Evolutionary conservation across 805 yeast genomes (phyloP).

Genomic region (Nakazawaea anatomiae): DNA sequence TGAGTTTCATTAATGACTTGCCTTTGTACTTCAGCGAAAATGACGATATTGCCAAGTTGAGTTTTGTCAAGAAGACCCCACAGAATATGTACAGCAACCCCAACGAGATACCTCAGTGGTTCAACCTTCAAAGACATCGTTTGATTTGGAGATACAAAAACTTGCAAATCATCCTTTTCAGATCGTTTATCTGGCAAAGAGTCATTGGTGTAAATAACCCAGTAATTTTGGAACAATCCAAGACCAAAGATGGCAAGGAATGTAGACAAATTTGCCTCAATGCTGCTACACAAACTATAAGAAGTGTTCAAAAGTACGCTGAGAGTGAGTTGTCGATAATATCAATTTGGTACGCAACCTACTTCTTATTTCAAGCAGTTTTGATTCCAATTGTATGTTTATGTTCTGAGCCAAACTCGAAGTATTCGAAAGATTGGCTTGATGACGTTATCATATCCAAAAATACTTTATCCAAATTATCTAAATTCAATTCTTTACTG

Average conservation of each 20-base stretch:
- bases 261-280: conserved; percentile 46
- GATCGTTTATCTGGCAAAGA: conserved; percentile 54
- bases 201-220: conserved; percentile 32
- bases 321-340: conserved; percentile 34
- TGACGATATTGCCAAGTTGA: conserved; percentile 21
- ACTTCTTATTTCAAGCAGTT: conserved; percentile 58
- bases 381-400: conserved; percentile 51
- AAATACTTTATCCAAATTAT: conserved; percentile 28
- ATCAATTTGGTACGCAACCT: conserved; percentile 59
- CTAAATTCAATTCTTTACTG: conserved; percentile 40
- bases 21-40: conserved; percentile 45
- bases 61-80: conserved; percentile 19
- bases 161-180: conserved; percentile 46
- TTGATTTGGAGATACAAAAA: conserved; percentile 55
- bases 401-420: conserved; percentile 38
- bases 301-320: conserved; percentile 39
- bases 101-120: conserved; percentile 40
- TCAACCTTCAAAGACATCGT: conserved; percentile 44
- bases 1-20: conserved; percentile 31
- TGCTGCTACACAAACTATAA: conserved; percentile 47
- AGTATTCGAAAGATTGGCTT: conserved; percentile 38
- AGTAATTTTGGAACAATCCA: conserved; percentile 23
- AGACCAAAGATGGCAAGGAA: conserved; percentile 37
- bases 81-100: conserved; percentile 15
- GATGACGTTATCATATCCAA: conserved; percentile 37